phyloP scores from a whole-genome alignment of 2,329 filamentous ascomycete species.

The Aspergillus sergii region DNA sequence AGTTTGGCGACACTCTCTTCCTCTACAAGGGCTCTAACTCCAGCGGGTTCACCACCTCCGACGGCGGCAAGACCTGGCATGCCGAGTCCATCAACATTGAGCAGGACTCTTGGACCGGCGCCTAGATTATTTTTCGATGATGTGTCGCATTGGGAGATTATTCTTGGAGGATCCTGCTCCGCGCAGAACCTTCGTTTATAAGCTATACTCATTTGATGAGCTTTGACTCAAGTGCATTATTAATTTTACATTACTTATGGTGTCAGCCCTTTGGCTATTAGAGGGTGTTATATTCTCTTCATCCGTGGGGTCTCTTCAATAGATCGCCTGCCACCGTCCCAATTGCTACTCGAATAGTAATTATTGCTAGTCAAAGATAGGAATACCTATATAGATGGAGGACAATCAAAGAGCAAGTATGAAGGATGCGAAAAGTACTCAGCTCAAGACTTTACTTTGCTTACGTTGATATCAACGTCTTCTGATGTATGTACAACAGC shows the following conservation, averaged over 20 bases:
- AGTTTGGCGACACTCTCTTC: slow-evolving; percentile 15
- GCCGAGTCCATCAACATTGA: neutral
- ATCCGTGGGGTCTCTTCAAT: fast-evolving
- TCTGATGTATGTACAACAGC: too few species aligned
- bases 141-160: neutral
- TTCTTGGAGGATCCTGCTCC: neutral
- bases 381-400: too few species aligned
- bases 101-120: neutral
- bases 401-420: too few species aligned
- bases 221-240: neutral
- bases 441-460: too few species aligned
- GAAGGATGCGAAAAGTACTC: too few species aligned
- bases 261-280: fast-evolving
- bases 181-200: neutral
- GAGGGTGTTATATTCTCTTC: too few species aligned
- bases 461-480: too few species aligned
- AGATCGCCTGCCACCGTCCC: fast-evolving
- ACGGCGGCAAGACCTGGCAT: slow-evolving; percentile 21
- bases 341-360: too few species aligned
- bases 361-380: too few species aligned
- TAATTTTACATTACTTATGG: neutral
- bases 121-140: neutral
- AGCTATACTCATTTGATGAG: neutral
- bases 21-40: slow-evolving; percentile 18
- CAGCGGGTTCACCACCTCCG: slow-evolving; percentile 15